These are phyloP conservation scores for Ruellia speciosa DNA, from an alignment of 305 asterid genomes.

Conservation along the genomic window DNA sequence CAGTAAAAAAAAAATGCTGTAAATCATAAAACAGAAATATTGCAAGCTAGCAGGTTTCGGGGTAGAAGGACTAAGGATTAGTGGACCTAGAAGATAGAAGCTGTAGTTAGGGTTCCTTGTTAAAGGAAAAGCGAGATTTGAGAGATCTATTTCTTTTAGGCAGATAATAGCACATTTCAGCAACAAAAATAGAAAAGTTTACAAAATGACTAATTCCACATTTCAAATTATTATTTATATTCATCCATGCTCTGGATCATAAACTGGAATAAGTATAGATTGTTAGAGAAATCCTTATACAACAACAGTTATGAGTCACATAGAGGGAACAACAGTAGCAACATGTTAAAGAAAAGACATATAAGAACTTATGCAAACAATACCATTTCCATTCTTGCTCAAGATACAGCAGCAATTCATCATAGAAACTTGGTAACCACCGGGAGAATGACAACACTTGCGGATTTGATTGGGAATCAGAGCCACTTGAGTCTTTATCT, in stretches of 20 bases:
- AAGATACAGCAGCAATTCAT: conserved; percentile 84
- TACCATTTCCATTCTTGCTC: conserved; percentile 99
- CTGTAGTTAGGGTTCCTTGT: too few species aligned
- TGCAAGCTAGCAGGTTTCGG: too few species aligned
- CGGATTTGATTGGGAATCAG: conserved; percentile 37
- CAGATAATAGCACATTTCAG: too few species aligned
- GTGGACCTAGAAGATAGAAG: too few species aligned
- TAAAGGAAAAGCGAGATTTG: too few species aligned
- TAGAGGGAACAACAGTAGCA: conserved; percentile 1
- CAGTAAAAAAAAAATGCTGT: too few species aligned
- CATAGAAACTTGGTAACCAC: conserved; percentile 90
- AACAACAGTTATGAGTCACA: neutral
- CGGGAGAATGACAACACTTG: conserved; percentile 51
- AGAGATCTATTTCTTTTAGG: too few species aligned
- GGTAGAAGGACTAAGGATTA: too few species aligned
- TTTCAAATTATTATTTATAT: too few species aligned
- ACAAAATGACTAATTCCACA: neutral
- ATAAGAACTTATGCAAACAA: conserved; percentile 9
- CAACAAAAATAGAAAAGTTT: neutral
- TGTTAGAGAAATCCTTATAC: neutral
- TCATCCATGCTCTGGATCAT: neutral
- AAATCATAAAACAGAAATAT: neutral
- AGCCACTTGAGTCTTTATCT: conserved; percentile 41
- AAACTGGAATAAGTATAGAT: neutral
- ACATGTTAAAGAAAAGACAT: neutral